Evolutionary conservation across 768 basidiomycete genomes (phyloP), one percentile per base, ranked within the genome.

Genomic region (Lentinula boryana): DNA sequence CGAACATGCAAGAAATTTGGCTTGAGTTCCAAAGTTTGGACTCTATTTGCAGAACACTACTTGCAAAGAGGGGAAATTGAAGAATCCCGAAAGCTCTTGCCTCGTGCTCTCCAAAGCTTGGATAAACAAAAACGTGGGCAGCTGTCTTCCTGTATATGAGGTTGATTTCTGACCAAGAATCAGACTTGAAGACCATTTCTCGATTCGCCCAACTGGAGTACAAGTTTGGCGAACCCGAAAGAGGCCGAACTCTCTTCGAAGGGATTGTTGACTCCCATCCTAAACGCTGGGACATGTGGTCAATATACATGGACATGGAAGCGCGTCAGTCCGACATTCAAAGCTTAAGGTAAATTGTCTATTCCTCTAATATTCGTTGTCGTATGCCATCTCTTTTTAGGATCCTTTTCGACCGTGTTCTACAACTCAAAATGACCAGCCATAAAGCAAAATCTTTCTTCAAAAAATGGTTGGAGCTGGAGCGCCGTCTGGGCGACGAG

Each of bases 221-320:
- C 74, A 95, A 90, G 70, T 77, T 88, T 33, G 97, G 95, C 2
- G 97, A 98, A 66, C 79, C 92, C 1, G 97, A 99, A 71, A 86
- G 97, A 51, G 97, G 95, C 32, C 91, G 90, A 70, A 99, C 96
- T 0, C 80, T 99, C 55, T 98, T 97, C 63, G 96, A 98, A 70
- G 97, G 96, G 48, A 92, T 99, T 64, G 78, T 98, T 48, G 95
- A 97, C 73, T 93, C 91, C 13, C 94, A 98, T 76, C 89, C 94
- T 3, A 98, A 95, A 74, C 84, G 93, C 59, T 89, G 95, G 82
- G 95, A 98, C 68, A 76, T 98, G 53, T 98, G 97, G 96, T 90
- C 88, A 43, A 78, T 98, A 54, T 99, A 99, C 74, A 88, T 98
- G 73, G 97, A 99, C 71, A 95, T 97, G 89, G 93, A 98, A 70